Percentiles rank a stretch among this genome's conserved stretches.
Evolutionary conservation across 257 asterid genomes (phyloP).

Genomic region (Ophiorrhiza pumila): DNA sequence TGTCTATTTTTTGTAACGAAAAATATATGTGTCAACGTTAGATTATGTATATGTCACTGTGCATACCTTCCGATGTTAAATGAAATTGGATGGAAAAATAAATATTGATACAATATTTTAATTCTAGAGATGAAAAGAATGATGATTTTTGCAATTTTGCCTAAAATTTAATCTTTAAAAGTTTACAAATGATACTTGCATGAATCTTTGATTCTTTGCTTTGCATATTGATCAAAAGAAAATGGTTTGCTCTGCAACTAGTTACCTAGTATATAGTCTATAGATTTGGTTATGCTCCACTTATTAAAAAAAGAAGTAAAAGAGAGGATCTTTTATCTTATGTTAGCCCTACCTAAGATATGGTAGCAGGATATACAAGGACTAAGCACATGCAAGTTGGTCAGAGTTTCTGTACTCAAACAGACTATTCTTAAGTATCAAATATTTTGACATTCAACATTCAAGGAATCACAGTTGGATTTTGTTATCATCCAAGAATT

Average conservation of each 20-base stretch:
- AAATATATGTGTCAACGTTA: too few relatives aligned
- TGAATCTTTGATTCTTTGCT: constrained; percentile 6
- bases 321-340: background rate
- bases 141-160: too few relatives aligned
- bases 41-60: too few relatives aligned
- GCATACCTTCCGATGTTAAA: too few relatives aligned
- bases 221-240: background rate
- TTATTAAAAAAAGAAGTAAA: constrained; percentile 8
- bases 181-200: background rate
- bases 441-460: background rate
- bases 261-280: too few relatives aligned
- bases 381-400: constrained; percentile 9
- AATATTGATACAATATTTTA: too few relatives aligned
- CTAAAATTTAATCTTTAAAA: too few relatives aligned
- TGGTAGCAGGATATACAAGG: constrained; percentile 3
- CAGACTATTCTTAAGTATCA: background rate
- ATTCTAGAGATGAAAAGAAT: too few relatives aligned
- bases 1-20: too few relatives aligned
- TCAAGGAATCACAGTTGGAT: background rate
- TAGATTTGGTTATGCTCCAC: constrained; percentile 3
- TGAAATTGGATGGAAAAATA: too few relatives aligned
- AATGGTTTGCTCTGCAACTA: background rate
- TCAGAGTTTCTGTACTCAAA: background rate
- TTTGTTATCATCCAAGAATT: background rate
- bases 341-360: constrained; percentile 11